These are phyloP conservation scores for Lotmaria passim DNA, from an alignment of 208 protist species.

Conservation along the genomic window DNA sequence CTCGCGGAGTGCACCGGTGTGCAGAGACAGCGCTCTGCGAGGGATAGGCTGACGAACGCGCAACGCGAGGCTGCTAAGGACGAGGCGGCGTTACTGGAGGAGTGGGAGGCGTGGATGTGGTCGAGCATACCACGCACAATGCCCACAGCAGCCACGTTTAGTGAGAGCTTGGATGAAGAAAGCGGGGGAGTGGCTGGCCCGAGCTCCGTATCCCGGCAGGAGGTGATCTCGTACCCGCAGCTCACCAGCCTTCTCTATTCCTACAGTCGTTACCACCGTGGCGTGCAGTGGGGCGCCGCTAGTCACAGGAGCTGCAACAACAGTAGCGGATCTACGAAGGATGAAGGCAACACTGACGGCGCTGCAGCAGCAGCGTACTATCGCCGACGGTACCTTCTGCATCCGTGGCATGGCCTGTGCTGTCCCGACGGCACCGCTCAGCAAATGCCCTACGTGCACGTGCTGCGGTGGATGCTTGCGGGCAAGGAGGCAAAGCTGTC, in stretches of 20 bases:
- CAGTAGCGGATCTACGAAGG: neutral
- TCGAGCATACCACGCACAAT: slow-evolving; percentile 19
- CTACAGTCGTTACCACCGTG: slow-evolving; percentile 77
- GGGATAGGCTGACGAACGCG: neutral
- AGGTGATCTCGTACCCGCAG: slow-evolving; percentile 51
- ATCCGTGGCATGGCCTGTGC: slow-evolving; percentile 72
- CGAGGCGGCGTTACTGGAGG: slow-evolving; percentile 9
- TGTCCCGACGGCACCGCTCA: slow-evolving; percentile 60
- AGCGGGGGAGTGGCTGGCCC: neutral
- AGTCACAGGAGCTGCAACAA: neutral
- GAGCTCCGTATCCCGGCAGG: neutral
- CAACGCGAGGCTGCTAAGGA: neutral
- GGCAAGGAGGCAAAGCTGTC: neutral
- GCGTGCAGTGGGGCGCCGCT: slow-evolving; percentile 73
- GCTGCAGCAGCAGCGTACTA: slow-evolving; percentile 41
- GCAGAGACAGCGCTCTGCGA: too few relatives aligned
- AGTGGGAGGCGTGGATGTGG: slow-evolving; percentile 38
- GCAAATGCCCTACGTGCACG: slow-evolving; percentile 82
- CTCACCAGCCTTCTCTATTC: slow-evolving; percentile 63
- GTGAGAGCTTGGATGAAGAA: neutral
- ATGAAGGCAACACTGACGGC: neutral
- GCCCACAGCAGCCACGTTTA: slow-evolving; percentile 11
- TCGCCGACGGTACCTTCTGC: slow-evolving; percentile 53
- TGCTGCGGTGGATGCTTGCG: slow-evolving; percentile 77
- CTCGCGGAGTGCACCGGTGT: slow-evolving; percentile 16